Evolutionary conservation across 768 basidiomycete species (phyloP), one percentile per base, ranked within the genome.

Genomic region (Termitomyces sp.): DNA sequence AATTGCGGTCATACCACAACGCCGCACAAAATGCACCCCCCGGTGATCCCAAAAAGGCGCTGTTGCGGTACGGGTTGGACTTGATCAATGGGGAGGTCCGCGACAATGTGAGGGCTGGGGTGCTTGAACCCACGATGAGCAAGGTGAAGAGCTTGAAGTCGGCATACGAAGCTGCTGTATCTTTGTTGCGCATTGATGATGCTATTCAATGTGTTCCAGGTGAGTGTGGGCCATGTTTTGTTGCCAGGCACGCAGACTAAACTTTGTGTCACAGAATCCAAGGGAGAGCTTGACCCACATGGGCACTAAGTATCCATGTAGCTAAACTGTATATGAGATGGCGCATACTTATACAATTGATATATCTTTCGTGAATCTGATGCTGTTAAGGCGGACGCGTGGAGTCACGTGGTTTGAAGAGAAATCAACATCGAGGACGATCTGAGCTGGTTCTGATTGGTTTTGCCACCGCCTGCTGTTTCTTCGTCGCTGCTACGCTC

Each of bases 111-210:
- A 76, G 82, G 46, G 94, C 94, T 17, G 97, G 97, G 21, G 85
- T 99, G 31, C 77, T 99, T 46, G 97, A 98, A 73, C 97, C 97
- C 4, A 98, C 94, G 9, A 83, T 99, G 75, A 91, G 90, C 77
- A 98, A 99, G 75, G 90, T 98, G 63, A 92, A 91, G 75, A 95
- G 92, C 68, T 73, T 99, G 70, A 99, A 99, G 78, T 93, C 90
- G 35, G 97, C 97, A 35, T 91, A 95, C 62, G 95, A 98, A 70
- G 95, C 96, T 31, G 94, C 95, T 4, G 94, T 97, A 41, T 93
- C 93, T 56, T 75, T 98, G 58, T 75, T 99, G 69, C 83, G 97
- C 59, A 98, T 98, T 64, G 95, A 98, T 70, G 95, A 94, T 71
- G 91, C 91, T n/a, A 94, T 94, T 60, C 91, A 93, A 65, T 91